Evolutionary conservation across 352 stramenopile genomes (phyloP).

Genomic region (Pythium volutum): DNA sequence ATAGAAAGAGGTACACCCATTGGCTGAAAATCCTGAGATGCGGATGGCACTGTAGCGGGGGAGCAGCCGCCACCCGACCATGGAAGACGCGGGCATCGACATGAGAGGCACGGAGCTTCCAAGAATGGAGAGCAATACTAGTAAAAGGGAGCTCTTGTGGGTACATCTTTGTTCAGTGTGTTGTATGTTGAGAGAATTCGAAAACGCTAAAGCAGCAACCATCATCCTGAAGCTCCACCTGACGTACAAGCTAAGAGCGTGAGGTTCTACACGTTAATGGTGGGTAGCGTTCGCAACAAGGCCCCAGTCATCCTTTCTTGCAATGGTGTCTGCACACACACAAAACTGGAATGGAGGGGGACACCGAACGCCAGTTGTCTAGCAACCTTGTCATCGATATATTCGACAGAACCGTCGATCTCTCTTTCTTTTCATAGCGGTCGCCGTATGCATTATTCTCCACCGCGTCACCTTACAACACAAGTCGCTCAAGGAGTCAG

Average conservation of each 20-base stretch:
- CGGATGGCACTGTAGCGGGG: slow-evolving; percentile 11
- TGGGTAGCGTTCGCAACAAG: no score
- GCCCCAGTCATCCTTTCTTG: no score
- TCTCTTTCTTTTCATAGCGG: neutral
- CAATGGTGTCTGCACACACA: neutral
- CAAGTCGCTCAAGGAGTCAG: slow-evolving; percentile 2
- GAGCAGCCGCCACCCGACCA: neutral
- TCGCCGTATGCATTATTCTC: slow-evolving; percentile 7
- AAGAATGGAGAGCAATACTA: neutral
- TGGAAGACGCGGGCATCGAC: neutral
- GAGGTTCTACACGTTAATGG: no score
- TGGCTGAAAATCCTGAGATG: slow-evolving; percentile 29
- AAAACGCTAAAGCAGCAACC: no score
- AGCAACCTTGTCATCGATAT: slow-evolving; percentile 24
- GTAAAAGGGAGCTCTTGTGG: no score
- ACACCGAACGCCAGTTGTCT: neutral
- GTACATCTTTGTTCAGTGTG: no score
- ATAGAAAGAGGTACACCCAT: slow-evolving; percentile 4
- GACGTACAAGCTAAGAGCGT: no score
- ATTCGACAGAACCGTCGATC: slow-evolving; percentile 14
- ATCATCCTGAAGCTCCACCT: no score
- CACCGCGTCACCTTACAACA: slow-evolving; percentile 15
- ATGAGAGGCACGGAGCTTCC: neutral
- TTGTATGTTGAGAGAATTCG: no score
- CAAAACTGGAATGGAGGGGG: neutral